These are phyloP conservation scores for Spathaspora arborariae DNA, from an alignment of 805 yeast genomes.

Conservation along the genomic window DNA sequence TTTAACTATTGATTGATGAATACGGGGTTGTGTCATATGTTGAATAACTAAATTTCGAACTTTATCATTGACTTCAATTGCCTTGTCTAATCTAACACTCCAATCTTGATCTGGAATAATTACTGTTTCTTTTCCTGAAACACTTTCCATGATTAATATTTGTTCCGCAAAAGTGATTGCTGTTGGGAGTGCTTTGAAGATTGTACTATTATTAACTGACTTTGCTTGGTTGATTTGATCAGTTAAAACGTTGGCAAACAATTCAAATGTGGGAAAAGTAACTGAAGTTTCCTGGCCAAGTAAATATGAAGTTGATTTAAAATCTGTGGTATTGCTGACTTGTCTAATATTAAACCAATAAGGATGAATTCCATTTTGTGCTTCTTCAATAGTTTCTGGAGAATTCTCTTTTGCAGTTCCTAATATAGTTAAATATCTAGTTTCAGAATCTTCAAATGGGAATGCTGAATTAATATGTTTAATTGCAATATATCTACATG, in stretches of 20 bases:
- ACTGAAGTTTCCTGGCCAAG: constrained; percentile 38
- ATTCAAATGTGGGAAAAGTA: constrained; percentile 53
- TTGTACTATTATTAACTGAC: constrained; percentile 16
- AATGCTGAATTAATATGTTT: constrained; percentile 62
- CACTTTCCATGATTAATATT: constrained; percentile 63
- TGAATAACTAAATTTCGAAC: constrained; percentile 34
- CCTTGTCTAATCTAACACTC: constrained; percentile 64
- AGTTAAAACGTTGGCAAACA: constrained; percentile 26
- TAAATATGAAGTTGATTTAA: constrained; percentile 41
- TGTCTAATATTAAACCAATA: constrained; percentile 62
- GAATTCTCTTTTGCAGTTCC: constrained; percentile 58
- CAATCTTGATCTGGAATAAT: constrained; percentile 71
- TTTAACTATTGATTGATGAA: constrained; percentile 15
- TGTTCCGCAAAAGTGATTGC: constrained; percentile 55
- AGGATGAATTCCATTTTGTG: constrained; percentile 77
- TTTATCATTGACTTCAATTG: constrained; percentile 55
- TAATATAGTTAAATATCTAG: constrained; percentile 62
- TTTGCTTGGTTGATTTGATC: constrained; percentile 19
- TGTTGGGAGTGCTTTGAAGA: constrained; percentile 27
- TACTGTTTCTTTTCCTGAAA: constrained; percentile 48
- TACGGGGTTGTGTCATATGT: constrained; percentile 17
- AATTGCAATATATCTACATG: constrained; percentile 60
- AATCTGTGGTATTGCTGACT: constrained; percentile 42
- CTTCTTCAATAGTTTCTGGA: constrained; percentile 76
- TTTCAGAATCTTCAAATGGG: constrained; percentile 63